A percentile compares a stretch with the other conserved stretches of the same genome.
Conservation (phyloP, 2,329 filamentous ascomycete genomes). For the Aspergillus costaricaensis region DNA sequence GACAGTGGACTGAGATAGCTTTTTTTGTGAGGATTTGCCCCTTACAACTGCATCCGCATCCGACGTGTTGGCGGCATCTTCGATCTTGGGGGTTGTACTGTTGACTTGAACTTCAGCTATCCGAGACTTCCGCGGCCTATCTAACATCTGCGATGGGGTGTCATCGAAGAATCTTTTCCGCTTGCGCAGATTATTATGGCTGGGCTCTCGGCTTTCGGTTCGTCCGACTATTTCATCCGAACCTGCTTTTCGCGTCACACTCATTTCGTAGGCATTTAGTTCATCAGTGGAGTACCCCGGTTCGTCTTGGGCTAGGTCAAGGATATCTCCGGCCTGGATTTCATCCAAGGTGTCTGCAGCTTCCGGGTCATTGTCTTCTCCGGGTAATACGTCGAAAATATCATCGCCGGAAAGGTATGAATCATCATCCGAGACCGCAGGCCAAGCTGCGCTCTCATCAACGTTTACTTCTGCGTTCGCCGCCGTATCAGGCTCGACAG, state of each 20-base stretch:
- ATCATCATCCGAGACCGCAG: slow-evolving; percentile 46
- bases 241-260: neutral
- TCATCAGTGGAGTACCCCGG: neutral
- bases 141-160: neutral
- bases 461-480: slow-evolving; percentile 54
- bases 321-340: slow-evolving; percentile 26
- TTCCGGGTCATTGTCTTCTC: slow-evolving; percentile 20
- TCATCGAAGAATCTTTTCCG: slow-evolving; percentile 7
- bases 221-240: neutral
- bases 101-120: neutral
- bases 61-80: slow-evolving; percentile 10
- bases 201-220: neutral
- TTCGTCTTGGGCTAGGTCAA: slow-evolving; percentile 23
- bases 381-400: slow-evolving; percentile 28
- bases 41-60: slow-evolving; percentile 9
- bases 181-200: slow-evolving; percentile 12
- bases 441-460: slow-evolving; percentile 62
- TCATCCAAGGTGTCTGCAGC: slow-evolving; percentile 11
- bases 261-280: neutral
- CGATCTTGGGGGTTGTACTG: slow-evolving; percentile 1
- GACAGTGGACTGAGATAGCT: slow-evolving; percentile 29
- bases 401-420: slow-evolving; percentile 48
- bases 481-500: slow-evolving; percentile 13
- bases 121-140: neutral
- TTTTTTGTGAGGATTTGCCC: slow-evolving; percentile 21